phyloP scores from a whole-genome alignment of 805 yeast species.

The Candida sanyiensis region DNA sequence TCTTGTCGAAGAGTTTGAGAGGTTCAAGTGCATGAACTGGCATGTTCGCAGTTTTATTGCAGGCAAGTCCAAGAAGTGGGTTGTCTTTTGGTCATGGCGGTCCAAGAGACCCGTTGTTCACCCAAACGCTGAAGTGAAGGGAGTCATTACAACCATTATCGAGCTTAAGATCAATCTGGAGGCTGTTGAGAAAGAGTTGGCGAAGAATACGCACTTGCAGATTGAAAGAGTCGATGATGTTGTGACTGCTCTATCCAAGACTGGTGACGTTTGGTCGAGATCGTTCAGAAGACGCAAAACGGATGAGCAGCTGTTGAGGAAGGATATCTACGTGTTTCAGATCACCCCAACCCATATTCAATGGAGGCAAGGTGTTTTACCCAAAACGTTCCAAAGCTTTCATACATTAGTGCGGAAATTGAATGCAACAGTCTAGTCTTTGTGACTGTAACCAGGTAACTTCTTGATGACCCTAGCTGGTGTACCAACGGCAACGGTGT shows the following conservation, averaged over 20 bases:
- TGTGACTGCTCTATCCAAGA: not conserved
- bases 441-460: slow-evolving; percentile 17
- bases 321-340: slow-evolving; percentile 10
- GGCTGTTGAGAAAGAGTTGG: slow-evolving; percentile 1
- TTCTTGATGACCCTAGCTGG: slow-evolving; percentile 47
- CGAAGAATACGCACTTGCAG: not conserved
- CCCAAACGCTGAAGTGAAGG: slow-evolving; percentile 5
- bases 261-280: slow-evolving; percentile 26
- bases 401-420: slow-evolving; percentile 13
- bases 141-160: slow-evolving; percentile 11
- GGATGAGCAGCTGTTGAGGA: slow-evolving; percentile 1
- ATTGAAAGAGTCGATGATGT: not conserved
- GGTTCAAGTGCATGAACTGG: slow-evolving; percentile 11
- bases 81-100: slow-evolving; percentile 23
- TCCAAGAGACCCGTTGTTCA: slow-evolving; percentile 12
- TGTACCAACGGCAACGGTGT: slow-evolving; percentile 54
- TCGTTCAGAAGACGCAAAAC: slow-evolving; percentile 17
- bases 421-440: slow-evolving; percentile 1
- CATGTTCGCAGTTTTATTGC: slow-evolving; percentile 17
- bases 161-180: slow-evolving; percentile 14
- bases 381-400: slow-evolving; percentile 21
- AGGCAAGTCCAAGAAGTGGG: slow-evolving; percentile 24
- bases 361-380: slow-evolving; percentile 17
- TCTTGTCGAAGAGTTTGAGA: slow-evolving; percentile 8
- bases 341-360: slow-evolving; percentile 12